Conservation (phyloP, 306 rosid genomes). For the Medicago arabica region DNA sequence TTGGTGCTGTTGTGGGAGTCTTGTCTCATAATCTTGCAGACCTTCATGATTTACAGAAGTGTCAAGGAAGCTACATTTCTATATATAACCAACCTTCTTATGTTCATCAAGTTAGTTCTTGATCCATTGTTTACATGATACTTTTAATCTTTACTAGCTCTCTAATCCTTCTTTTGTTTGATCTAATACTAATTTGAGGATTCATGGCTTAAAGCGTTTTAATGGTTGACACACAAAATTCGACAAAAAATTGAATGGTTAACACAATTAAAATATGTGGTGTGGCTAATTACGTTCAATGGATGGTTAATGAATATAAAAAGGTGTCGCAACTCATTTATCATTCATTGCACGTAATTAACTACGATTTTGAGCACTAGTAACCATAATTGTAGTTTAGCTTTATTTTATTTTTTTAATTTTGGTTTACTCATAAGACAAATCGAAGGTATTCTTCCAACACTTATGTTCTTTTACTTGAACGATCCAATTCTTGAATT, state of each 20-base stretch:
- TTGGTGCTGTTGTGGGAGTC: constrained; percentile 77
- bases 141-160: background rate
- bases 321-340: too few species aligned
- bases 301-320: too few species aligned
- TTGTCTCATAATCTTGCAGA: constrained; percentile 87
- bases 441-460: constrained; percentile 7
- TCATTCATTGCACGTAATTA: too few species aligned
- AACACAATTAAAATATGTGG: too few species aligned
- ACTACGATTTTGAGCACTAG: background rate
- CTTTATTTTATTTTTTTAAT: background rate
- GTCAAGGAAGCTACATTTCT: constrained; percentile 88
- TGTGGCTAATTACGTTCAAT: too few species aligned
- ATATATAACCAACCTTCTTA: constrained; percentile 86
- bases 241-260: too few species aligned
- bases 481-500: constrained; percentile 84
- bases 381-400: background rate
- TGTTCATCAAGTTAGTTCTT: constrained; percentile 63
- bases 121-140: too few species aligned
- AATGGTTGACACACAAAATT: too few species aligned
- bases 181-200: too few species aligned
- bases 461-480: constrained; percentile 23
- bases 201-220: too few species aligned
- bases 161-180: too few species aligned
- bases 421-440: background rate
- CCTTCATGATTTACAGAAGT: constrained; percentile 63